Percentiles rank a stretch among this genome's conserved stretches.
Evolutionary conservation across 2,329 filamentous ascomycete species (phyloP).

Genomic region (Grosmannia penicillata): DNA sequence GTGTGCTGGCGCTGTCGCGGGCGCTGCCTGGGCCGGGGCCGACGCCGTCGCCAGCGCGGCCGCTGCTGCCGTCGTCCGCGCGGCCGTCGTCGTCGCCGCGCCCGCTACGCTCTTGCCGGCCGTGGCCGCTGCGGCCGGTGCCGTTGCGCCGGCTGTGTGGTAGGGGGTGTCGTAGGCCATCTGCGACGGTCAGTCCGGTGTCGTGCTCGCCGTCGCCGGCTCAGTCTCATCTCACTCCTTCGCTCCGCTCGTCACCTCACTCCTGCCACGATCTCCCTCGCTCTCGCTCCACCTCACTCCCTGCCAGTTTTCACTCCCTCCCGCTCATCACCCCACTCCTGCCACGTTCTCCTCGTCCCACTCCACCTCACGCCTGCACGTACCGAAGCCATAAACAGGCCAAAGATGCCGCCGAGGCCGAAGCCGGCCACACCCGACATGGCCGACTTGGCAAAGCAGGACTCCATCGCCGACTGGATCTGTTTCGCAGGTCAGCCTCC

Average conservation of each 20-base stretch:
- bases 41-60: slow-evolving; percentile 6
- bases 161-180: slow-evolving; percentile 98
- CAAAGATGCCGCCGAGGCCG: slow-evolving; percentile 83
- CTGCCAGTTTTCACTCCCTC: too few species aligned
- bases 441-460: slow-evolving; percentile 74
- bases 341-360: too few species aligned
- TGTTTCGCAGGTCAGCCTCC: too few species aligned
- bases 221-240: too few species aligned
- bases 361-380: neutral
- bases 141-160: slow-evolving; percentile 24
- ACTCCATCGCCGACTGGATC: slow-evolving; percentile 82
- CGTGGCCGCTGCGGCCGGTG: slow-evolving; percentile 11
- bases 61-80: slow-evolving; percentile 12
- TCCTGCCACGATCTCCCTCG: too few species aligned
- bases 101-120: neutral
- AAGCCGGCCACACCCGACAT: slow-evolving; percentile 91
- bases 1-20: slow-evolving; percentile 13
- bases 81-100: slow-evolving; percentile 12
- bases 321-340: too few species aligned
- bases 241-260: too few species aligned
- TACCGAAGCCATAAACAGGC: slow-evolving; percentile 96
- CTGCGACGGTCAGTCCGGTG: too few species aligned
- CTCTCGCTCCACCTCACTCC: too few species aligned
- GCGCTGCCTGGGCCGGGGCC: slow-evolving; percentile 1
- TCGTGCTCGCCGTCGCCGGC: too few species aligned